These are phyloP conservation scores for Trapa incisa DNA, from an alignment of 345 rosid genomes.

Conservation along the genomic window DNA sequence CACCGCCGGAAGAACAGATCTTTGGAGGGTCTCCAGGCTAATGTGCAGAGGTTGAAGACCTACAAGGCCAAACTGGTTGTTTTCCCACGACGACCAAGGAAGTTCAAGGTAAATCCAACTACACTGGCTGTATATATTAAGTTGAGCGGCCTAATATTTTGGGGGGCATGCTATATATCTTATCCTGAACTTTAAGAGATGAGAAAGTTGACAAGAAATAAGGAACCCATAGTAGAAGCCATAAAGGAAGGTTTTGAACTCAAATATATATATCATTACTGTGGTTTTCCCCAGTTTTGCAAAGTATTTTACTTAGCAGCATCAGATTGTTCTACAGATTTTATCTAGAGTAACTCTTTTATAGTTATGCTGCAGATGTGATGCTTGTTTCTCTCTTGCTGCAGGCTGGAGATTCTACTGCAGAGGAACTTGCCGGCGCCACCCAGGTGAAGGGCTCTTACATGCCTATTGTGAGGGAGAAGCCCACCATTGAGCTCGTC, in stretches of 20 bases:
- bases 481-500: constrained; percentile 28
- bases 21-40: constrained; percentile 51
- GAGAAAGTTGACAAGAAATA: too few species aligned
- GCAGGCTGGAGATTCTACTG: constrained; percentile 39
- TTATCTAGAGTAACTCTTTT: too few species aligned
- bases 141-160: background rate
- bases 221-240: too few species aligned
- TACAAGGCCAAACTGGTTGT: constrained; percentile 74
- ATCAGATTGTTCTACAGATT: background rate
- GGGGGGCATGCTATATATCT: background rate
- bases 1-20: constrained; percentile 62
- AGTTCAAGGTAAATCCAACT: constrained; percentile 35
- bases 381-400: background rate
- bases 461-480: constrained; percentile 30
- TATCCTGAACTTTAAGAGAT: too few species aligned
- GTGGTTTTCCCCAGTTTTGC: too few species aligned
- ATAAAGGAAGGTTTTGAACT: too few species aligned
- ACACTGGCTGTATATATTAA: background rate
- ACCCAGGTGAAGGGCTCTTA: constrained; percentile 28
- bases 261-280: too few species aligned
- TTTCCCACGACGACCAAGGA: constrained; percentile 66
- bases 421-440: constrained; percentile 31
- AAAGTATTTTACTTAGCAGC: background rate
- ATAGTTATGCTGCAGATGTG: background rate
- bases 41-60: constrained; percentile 73